phyloP scores from a whole-genome alignment of 768 basidiomycete species.

The Hemileccinum impolitum region DNA sequence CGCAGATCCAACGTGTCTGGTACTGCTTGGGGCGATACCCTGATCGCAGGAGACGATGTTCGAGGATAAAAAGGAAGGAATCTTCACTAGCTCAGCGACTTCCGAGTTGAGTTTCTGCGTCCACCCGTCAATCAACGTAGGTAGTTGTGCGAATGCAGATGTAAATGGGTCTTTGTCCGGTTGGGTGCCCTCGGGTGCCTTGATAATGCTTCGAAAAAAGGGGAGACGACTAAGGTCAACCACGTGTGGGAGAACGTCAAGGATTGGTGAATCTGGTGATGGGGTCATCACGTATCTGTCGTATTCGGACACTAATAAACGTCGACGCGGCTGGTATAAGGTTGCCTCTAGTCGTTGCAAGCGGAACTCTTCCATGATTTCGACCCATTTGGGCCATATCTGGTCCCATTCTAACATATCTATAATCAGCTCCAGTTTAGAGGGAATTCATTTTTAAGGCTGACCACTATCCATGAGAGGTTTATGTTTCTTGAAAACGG shows the following conservation, averaged over 20 bases:
- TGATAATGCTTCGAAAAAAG: constrained; percentile 11
- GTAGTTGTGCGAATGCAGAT: constrained; percentile 13
- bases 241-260: constrained; percentile 15
- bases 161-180: neutral
- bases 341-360: constrained; percentile 2
- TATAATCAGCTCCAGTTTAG: neutral
- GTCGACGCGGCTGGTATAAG: constrained; percentile 8
- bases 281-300: constrained; percentile 6
- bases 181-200: neutral
- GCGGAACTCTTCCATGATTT: constrained; percentile 1
- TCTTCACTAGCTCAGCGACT: constrained; percentile 7
- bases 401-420: constrained; percentile 5
- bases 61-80: constrained; percentile 1
- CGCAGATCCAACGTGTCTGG: neutral
- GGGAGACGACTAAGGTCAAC: constrained; percentile 11
- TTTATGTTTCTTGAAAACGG: constrained; percentile 8
- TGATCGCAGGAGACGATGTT: neutral
- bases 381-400: constrained; percentile 1
- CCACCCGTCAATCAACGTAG: constrained; percentile 9
- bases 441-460: neutral
- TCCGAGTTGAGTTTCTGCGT: constrained; percentile 4
- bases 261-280: neutral
- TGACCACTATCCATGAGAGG: constrained; percentile 13
- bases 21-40: neutral
- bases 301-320: constrained; percentile 6